Evolutionary conservation across 768 basidiomycete species (phyloP).

Genomic region (Podaxis sp.): DNA sequence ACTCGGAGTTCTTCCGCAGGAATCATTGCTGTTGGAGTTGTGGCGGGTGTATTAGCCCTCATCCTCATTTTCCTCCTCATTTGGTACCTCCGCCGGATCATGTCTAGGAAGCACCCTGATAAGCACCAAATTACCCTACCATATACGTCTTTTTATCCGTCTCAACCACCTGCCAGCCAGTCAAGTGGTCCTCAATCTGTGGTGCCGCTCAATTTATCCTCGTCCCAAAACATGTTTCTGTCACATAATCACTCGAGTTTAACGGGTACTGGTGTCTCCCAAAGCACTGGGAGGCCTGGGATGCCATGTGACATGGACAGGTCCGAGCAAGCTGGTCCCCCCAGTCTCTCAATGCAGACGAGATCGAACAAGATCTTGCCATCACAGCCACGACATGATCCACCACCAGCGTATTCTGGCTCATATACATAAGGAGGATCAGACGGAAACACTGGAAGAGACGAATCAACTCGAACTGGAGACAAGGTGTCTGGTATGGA

Average conservation of each 20-base stretch:
- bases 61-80: background rate
- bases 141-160: background rate
- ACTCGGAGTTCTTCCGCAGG: background rate
- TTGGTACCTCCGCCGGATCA: background rate
- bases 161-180: background rate
- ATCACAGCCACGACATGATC: background rate
- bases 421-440: background rate
- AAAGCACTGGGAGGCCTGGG: too few relatives aligned
- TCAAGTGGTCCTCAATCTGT: background rate
- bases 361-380: background rate
- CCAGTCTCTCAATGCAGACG: background rate
- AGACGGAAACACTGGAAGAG: background rate
- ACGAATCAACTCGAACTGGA: background rate
- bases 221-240: too few relatives aligned
- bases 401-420: background rate
- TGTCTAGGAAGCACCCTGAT: too few relatives aligned
- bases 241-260: background rate
- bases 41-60: background rate
- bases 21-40: background rate
- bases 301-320: too few relatives aligned
- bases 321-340: too few relatives aligned
- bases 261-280: background rate
- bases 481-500: background rate
- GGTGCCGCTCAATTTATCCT: background rate
- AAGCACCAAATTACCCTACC: background rate